Percentiles rank a stretch among this genome's conserved stretches.
phyloP scores from a whole-genome alignment of 345 rosid species.

The Stellera chamaejasme region DNA sequence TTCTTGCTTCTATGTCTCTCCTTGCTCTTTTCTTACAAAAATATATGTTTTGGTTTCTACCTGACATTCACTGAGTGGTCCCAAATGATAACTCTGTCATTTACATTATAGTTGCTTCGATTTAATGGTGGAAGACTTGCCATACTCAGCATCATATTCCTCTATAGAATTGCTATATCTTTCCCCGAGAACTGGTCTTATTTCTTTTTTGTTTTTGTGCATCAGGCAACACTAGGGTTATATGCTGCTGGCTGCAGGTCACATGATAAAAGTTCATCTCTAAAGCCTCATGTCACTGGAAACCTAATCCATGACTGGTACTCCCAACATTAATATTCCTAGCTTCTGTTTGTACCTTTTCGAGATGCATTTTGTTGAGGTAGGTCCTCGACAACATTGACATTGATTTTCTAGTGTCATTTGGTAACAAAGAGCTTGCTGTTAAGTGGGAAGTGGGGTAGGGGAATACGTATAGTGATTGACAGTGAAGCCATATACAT shows the following conservation, averaged over 20 bases:
- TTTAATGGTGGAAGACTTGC: neutral
- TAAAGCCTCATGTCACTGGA: constrained; percentile 69
- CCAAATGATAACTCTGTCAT: neutral
- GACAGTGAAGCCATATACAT: no score
- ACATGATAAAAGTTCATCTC: constrained; percentile 46
- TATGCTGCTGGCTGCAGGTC: constrained; percentile 64
- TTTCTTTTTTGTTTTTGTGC: constrained; percentile 9
- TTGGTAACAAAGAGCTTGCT: no score
- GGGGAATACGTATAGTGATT: no score
- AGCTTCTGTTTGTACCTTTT: neutral
- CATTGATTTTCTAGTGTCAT: no score
- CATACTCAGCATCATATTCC: constrained; percentile 1
- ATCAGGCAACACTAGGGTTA: constrained; percentile 51
- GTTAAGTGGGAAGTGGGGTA: no score
- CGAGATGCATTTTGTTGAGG: no score
- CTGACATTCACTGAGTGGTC: neutral
- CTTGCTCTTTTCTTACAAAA: neutral
- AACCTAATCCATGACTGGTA: constrained; percentile 79
- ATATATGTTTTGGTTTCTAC: neutral
- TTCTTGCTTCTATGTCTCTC: neutral
- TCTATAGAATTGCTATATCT: constrained; percentile 1
- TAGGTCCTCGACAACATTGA: no score
- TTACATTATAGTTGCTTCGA: neutral
- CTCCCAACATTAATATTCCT: neutral
- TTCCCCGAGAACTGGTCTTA: constrained; percentile 4